phyloP scores from a whole-genome alignment of 805 yeast genomes.

The Starmerella kuoi region DNA sequence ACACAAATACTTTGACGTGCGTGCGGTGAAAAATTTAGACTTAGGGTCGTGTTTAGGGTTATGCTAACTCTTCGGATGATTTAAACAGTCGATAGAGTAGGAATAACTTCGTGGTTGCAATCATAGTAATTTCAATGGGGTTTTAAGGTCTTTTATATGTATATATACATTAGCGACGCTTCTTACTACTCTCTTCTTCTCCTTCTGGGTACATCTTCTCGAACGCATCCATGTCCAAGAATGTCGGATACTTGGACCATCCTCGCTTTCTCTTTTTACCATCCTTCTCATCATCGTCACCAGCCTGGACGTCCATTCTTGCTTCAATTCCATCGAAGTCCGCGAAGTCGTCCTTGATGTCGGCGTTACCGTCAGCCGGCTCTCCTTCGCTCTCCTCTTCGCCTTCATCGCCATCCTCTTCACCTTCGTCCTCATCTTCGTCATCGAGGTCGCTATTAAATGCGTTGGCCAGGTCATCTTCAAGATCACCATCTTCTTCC shows the following conservation, averaged over 20 bases:
- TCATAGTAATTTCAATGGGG: too few relatives aligned
- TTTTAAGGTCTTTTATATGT: too few relatives aligned
- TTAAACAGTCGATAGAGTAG: too few relatives aligned
- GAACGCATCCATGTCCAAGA: conserved; percentile 24
- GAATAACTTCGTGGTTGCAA: too few relatives aligned
- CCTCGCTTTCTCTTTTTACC: conserved; percentile 22
- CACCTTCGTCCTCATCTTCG: conserved; percentile 37
- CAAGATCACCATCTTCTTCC: conserved; percentile 33
- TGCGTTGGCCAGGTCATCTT: conserved; percentile 27
- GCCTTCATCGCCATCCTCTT: conserved; percentile 44
- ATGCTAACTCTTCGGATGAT: too few relatives aligned
- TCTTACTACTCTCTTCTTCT: neutral
- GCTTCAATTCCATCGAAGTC: conserved; percentile 6
- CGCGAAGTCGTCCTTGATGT: conserved; percentile 10
- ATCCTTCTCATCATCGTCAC: conserved; percentile 1
- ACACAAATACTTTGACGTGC: too few relatives aligned
- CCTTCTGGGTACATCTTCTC: conserved; percentile 17
- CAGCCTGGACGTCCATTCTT: conserved; percentile 4
- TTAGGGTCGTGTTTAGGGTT: too few relatives aligned
- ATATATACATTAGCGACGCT: neutral
- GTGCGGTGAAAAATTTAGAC: too few relatives aligned
- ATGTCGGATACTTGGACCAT: conserved; percentile 22
- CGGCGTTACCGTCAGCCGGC: conserved; percentile 33
- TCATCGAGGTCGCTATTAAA: conserved; percentile 19
- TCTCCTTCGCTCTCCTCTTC: conserved; percentile 66